Evolutionary conservation across 2,329 filamentous ascomycete genomes (phyloP), one percentile per base, ranked within the genome.

Genomic region (Acephala macrosclerotiorum): DNA sequence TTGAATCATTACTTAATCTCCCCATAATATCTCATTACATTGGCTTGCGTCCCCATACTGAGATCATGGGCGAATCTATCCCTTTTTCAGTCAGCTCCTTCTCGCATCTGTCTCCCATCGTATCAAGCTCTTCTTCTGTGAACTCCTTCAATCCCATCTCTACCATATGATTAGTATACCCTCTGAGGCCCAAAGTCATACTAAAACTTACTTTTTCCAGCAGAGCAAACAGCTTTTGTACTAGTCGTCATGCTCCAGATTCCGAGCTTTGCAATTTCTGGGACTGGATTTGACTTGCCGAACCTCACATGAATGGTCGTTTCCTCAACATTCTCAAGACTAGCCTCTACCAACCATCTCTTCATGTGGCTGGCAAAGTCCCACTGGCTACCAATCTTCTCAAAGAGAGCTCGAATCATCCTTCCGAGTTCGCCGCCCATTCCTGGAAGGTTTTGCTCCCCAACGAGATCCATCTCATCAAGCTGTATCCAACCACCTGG

Each of bases 401-500:
- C n/a, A 26, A 59, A 66, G 6, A 66, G 11, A 16, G 29, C 59
- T 51, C 58, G 22, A 7, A 62, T 40, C 5, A 62, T 20, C 5
- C 25, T 18, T 7, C 45, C 42, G 6, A 66, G 36, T 22, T 62
- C 64, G n/a, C 29, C 45, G 33, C 45, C 33, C 3, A 33, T 25
- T 36, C 55, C 59, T 11, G 42, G 29, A 36, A 36, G 47, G 18
- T 57, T 26, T 49, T 42, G 29, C 18, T 57, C 49, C 5, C 25
- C 29, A 6, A 20, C 22, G 33, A 62, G 40, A 25, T 63, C 63
- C 51, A 64, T 60, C 36, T 68, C 66, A 16, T 53, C 66, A 1
- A 68, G 38, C 25, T 68, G 63, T 33, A 68, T 68, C 66, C 63
- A 68, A 4, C 66, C 63, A 14, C 66, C 66, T 14, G 63, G 66